Percentiles rank a stretch among this genome's conserved stretches.
Conservation (phyloP, 129 eudicot genomes). For the Helianthus annuus region HanXRQr2.0-SUNRISE NC_035444.2:25538305-25538804, state of each 20-base stretch:
- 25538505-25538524: slow-evolving; percentile 79
- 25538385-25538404: slow-evolving; percentile 3
- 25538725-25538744: background rate
- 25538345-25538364: slow-evolving; percentile 54
- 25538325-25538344: slow-evolving; percentile 73
- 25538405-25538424: background rate
- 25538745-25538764: background rate
- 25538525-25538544: slow-evolving; percentile 6
- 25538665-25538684: no score
- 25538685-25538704: no score
- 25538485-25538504: slow-evolving; percentile 93
- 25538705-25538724: no score
- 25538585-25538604: slow-evolving; percentile 3
- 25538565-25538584: background rate
- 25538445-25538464: slow-evolving; percentile 64
- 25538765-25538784: background rate
- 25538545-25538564: slow-evolving; percentile 17
- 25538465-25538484: slow-evolving; percentile 86
- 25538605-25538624: background rate
- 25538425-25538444: slow-evolving; percentile 53
- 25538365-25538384: background rate
- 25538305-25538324: slow-evolving; percentile 73
- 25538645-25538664: background rate
- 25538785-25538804: background rate
- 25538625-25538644: background rate